These are phyloP conservation scores for Galerina sulciceps DNA, from an alignment of 768 basidiomycete genomes.

Conservation along the genomic window DNA sequence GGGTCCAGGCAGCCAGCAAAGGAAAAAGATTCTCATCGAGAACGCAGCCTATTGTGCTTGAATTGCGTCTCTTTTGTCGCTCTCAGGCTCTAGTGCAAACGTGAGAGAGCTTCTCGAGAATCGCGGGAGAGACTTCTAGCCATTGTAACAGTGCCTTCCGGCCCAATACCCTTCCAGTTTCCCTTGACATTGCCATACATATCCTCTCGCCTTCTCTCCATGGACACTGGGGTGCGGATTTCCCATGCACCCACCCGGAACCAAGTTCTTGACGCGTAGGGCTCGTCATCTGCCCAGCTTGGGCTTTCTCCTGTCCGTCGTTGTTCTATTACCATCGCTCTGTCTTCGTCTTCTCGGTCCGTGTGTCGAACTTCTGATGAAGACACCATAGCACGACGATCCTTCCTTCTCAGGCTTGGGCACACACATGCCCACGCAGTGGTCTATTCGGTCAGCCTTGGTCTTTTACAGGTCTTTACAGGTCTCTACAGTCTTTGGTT, in stretches of 20 bases:
- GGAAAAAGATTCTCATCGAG: background rate
- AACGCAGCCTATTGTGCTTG: background rate
- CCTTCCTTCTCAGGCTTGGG: background rate
- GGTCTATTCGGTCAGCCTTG: no score
- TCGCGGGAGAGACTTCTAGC: no score
- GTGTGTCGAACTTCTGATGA: background rate
- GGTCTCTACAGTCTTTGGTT: no score
- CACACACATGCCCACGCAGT: no score
- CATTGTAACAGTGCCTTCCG: no score
- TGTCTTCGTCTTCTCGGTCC: background rate
- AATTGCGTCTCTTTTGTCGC: background rate
- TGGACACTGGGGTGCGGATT: no score
- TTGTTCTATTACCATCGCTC: background rate
- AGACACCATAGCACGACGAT: background rate
- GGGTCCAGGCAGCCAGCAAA: background rate
- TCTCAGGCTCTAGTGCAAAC: background rate
- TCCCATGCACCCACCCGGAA: no score
- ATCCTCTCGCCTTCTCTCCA: no score
- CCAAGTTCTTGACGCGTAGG: background rate
- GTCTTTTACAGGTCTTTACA: no score
- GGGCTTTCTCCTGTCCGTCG: constrained; percentile 2
- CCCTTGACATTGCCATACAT: no score
- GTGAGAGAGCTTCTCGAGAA: background rate
- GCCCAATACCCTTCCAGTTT: no score
- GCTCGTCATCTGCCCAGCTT: background rate